A percentile compares a stretch with the other conserved stretches of the same genome.
Conservation (phyloP, 139 green algal genomes). For the Chlorella vulgaris region DNA sequence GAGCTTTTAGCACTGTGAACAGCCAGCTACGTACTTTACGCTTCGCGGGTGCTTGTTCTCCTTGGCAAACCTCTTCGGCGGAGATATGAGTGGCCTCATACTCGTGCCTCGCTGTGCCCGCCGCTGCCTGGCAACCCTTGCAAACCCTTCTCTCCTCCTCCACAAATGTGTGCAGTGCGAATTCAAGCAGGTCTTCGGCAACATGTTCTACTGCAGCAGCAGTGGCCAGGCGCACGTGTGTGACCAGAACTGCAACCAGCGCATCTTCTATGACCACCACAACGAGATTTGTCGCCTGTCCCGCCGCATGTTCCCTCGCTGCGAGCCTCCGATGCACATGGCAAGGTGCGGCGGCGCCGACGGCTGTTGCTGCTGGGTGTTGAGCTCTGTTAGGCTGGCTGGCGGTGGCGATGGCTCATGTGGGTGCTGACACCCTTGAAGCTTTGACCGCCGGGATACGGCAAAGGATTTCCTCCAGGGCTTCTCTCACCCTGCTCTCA, state of each 20-base stretch:
- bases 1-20: no score
- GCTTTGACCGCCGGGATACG: background rate
- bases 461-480: background rate
- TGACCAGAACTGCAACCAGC: constrained; percentile 37
- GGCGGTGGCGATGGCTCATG: no score
- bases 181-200: constrained; percentile 39
- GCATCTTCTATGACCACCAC: constrained; percentile 43
- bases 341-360: background rate
- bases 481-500: background rate
- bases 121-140: background rate
- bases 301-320: constrained; percentile 19
- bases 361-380: background rate
- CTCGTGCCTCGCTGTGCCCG: background rate
- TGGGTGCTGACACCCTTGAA: no score
- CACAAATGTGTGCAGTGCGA: background rate
- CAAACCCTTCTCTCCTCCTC: no score
- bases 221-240: constrained; percentile 41
- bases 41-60: no score
- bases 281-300: constrained; percentile 41
- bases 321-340: constrained; percentile 2
- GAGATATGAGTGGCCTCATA: no score
- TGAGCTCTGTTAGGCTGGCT: background rate
- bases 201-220: constrained; percentile 32
- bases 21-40: no score
- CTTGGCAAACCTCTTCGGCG: no score